These are phyloP conservation scores for Aspergillus persii DNA, from an alignment of 2,329 filamentous ascomycete genomes.

Conservation along the genomic window DNA sequence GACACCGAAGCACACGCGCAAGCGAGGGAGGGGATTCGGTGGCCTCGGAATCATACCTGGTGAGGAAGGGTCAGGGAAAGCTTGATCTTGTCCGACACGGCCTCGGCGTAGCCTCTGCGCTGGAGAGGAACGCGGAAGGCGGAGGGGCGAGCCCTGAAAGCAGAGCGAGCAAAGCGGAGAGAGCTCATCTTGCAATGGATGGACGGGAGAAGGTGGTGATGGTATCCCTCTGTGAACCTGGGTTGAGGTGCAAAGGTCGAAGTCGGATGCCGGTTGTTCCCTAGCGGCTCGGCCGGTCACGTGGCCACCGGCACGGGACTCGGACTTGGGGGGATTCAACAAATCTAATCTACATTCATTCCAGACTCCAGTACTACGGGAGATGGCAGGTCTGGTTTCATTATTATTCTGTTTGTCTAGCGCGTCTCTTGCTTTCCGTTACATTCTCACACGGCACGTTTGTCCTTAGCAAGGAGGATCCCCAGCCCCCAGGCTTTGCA, in stretches of 20 bases:
- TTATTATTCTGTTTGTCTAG: too few species aligned
- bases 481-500: too few species aligned
- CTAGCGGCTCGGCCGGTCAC: conserved; percentile 33
- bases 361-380: too few species aligned
- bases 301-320: conserved; percentile 16
- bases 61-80: conserved; percentile 96
- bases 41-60: conserved; percentile 68
- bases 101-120: conserved; percentile 88
- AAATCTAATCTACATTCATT: not conserved
- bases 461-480: too few species aligned
- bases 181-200: conserved; percentile 71
- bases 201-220: conserved; percentile 30
- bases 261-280: conserved; percentile 40
- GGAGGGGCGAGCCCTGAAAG: conserved; percentile 77
- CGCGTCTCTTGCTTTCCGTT: too few species aligned
- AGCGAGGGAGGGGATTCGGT: conserved; percentile 6
- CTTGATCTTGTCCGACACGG: conserved; percentile 92
- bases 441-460: too few species aligned
- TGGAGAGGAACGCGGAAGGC: conserved; percentile 73
- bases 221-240: conserved; percentile 34
- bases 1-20: conserved; percentile 1
- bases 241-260: conserved; percentile 40
- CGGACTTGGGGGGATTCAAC: not conserved
- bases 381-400: too few species aligned
- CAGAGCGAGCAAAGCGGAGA: conserved; percentile 85